Evolutionary conservation across 371 early-diverging fungal species (phyloP), one percentile per base, ranked within the genome.

Genomic region (Amoeboradix gromovi): DNA sequence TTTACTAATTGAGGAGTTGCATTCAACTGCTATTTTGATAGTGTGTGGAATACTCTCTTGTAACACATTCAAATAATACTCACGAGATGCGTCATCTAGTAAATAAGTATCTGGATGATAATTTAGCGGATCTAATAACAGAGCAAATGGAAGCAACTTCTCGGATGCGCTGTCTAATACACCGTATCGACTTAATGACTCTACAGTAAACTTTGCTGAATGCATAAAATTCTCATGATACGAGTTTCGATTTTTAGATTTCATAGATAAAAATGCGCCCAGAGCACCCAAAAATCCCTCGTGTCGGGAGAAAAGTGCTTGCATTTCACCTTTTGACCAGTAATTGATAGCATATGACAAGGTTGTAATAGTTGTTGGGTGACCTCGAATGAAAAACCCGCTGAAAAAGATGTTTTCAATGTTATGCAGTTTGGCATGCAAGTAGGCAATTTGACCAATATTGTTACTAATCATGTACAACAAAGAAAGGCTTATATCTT

Each of bases 211-310:
- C n/a, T 22, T n/a, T 67, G 12, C 12, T 2, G 68, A n/a, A 12
- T 70, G 22, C 22, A 28, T 12, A 32, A 70, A 70, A n/a, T 70
- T 29, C 29, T 70, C 70, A n/a, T 31, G 1, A 28, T 17, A 70
- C 22, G 70, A 30, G 29, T 17, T 17, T 31, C 70, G 2, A 17
- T 30, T 27, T n/a, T 29, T 28, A 1, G 69, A 65, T n/a, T 67
- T 72, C 29, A 69, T 32, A 67, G 67, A n/a, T 17, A 67, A 5
- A 70, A 80, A 79, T 0, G 95, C 95, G 2, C 95, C 95, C 22
- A 91, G 84, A 0, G 94, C 92, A 12, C 97, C 97, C 66, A 94
- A 78, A 74, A 90, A 94, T 1, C 97, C 94, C 79, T 96, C 97
- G 74, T 96, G 97, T 28, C 94, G 83, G 68, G 93, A 76, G 72